These are phyloP conservation scores for Trichophaea hybrida DNA, from an alignment of 2,329 filamentous ascomycete species.

Conservation along the genomic window DNA sequence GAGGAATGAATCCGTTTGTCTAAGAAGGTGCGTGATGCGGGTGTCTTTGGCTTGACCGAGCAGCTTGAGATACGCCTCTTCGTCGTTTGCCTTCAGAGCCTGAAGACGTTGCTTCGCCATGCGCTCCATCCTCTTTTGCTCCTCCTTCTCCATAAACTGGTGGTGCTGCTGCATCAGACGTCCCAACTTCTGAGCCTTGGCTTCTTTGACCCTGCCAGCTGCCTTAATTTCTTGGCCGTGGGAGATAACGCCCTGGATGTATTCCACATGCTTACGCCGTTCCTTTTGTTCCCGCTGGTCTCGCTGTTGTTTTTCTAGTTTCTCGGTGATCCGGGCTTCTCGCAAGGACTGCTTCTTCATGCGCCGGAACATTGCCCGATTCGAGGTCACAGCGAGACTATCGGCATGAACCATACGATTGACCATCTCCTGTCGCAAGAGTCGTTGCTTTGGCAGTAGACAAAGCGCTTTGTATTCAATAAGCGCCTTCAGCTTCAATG, in stretches of 20 bases:
- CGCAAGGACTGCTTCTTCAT: constrained; percentile 95
- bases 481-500: constrained; percentile 71
- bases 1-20: constrained; percentile 94
- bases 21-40: constrained; percentile 91
- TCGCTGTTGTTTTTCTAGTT: constrained; percentile 95
- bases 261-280: constrained; percentile 93
- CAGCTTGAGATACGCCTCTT: constrained; percentile 95
- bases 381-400: constrained; percentile 93
- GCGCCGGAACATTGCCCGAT: constrained; percentile 75
- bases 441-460: constrained; percentile 75
- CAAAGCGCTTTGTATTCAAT: constrained; percentile 91
- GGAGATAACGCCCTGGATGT: constrained; percentile 70
- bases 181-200: constrained; percentile 69
- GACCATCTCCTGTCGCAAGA: constrained; percentile 72
- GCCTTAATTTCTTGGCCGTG: constrained; percentile 36
- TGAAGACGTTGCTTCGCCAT: constrained; percentile 99
- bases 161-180: constrained; percentile 81
- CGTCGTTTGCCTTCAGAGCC: constrained; percentile 95
- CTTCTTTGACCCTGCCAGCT: constrained; percentile 38
- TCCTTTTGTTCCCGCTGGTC: constrained; percentile 91
- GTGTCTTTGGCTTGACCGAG: constrained; percentile 98
- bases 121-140: constrained; percentile 93
- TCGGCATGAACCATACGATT: constrained; percentile 90
- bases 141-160: constrained; percentile 95
- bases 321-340: constrained; percentile 94